Percentiles rank a stretch among this genome's conserved stretches.
phyloP scores from a whole-genome alignment of 495 filamentous ascomycete species.

The Apodospora peruviana region DNA sequence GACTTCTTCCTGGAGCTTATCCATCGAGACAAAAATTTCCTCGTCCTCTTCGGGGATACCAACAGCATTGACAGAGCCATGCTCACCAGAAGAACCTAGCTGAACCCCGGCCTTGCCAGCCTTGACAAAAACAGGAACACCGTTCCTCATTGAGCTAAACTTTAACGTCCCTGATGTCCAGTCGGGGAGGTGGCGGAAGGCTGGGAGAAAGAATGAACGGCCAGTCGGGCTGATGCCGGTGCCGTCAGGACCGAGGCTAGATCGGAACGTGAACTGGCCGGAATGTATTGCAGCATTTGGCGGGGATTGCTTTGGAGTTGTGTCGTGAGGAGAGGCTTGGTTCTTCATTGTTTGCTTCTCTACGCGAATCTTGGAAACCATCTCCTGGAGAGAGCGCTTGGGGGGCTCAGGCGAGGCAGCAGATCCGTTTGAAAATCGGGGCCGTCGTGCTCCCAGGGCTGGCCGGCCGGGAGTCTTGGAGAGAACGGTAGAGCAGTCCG shows the following conservation, averaged over 20 bases:
- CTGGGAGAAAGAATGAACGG: conserved; percentile 41
- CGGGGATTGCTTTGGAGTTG: conserved; percentile 16
- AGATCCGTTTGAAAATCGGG: conserved; percentile 16
- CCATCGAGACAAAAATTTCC: conserved; percentile 46
- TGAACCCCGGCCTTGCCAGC: conserved; percentile 15
- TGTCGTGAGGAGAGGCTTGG: conserved; percentile 8
- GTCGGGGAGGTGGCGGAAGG: conserved; percentile 40
- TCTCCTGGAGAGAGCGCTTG: conserved; percentile 26
- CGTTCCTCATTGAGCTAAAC: conserved; percentile 39
- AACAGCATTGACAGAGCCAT: conserved; percentile 33
- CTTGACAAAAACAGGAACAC: conserved; percentile 42
- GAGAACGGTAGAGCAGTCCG: conserved; percentile 35
- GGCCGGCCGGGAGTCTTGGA: conserved; percentile 20
- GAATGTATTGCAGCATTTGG: neutral
- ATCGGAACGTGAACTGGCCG: conserved; percentile 3
- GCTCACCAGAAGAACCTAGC: conserved; percentile 21
- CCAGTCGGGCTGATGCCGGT: conserved; percentile 30
- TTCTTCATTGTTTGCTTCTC: conserved; percentile 18
- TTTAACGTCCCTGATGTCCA: conserved; percentile 40
- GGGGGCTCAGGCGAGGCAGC: conserved; percentile 11
- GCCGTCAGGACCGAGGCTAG: conserved; percentile 10
- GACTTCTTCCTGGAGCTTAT: conserved; percentile 51
- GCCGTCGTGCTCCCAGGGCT: conserved; percentile 13
- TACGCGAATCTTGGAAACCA: conserved; percentile 25
- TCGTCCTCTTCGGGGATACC: conserved; percentile 41